Evolutionary conservation across 2,329 filamentous ascomycete species (phyloP).

Genomic region (Balansia obtecta): DNA sequence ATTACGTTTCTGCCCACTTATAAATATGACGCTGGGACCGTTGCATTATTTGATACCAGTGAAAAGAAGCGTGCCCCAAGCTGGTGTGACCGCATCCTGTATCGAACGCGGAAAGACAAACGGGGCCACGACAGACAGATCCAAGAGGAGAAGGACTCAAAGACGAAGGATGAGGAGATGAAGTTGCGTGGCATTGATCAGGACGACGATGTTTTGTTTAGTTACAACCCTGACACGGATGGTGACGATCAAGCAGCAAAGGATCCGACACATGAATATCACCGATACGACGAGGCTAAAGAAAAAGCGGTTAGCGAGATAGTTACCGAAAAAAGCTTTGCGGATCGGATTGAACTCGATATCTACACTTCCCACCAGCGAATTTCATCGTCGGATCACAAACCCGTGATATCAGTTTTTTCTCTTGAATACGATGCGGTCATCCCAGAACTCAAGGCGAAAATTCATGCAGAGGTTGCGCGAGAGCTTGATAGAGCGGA

Average conservation of each 20-base stretch:
- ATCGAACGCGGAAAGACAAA: constrained; percentile 61
- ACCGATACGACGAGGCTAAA: constrained; percentile 41
- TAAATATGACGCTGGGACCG: constrained; percentile 93
- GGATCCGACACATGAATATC: constrained; percentile 38
- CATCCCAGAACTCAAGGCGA: constrained; percentile 71
- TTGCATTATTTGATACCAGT: constrained; percentile 85
- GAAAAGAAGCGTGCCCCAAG: constrained; percentile 88
- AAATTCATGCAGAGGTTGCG: constrained; percentile 75
- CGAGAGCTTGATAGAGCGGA: constrained; percentile 80
- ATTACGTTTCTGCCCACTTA: constrained; percentile 90
- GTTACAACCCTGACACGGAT: constrained; percentile 78
- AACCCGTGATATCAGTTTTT: constrained; percentile 77
- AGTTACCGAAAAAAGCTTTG: constrained; percentile 44
- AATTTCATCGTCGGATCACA: constrained; percentile 88
- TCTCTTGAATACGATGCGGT: constrained; percentile 77
- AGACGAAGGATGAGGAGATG: constrained; percentile 74
- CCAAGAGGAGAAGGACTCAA: constrained; percentile 52
- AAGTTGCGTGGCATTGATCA: constrained; percentile 64
- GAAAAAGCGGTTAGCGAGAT: constrained; percentile 29
- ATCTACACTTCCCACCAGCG: constrained; percentile 81
- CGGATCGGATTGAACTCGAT: constrained; percentile 42
- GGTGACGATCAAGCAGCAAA: constrained; percentile 27
- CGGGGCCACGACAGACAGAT: constrained; percentile 50
- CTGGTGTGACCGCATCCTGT: constrained; percentile 94
- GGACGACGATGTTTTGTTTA: constrained; percentile 78